phyloP scores from a whole-genome alignment of 2,329 filamentous ascomycete species.

The Penicillium nordicum region DNA sequence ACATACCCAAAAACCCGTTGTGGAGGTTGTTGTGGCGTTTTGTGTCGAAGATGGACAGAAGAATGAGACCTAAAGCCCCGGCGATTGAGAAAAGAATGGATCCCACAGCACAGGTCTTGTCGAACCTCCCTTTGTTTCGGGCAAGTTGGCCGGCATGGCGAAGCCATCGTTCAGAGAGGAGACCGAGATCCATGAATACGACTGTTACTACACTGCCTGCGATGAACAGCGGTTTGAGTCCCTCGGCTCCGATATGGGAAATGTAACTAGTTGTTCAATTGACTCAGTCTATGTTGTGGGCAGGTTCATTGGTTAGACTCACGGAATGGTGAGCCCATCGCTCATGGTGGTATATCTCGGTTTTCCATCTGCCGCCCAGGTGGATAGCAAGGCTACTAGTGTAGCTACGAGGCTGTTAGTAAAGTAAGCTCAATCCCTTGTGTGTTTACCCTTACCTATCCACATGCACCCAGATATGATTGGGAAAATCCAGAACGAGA shows the following conservation, averaged over 20 bases:
- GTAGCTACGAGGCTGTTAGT: conserved; percentile 3
- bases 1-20: conserved; percentile 9
- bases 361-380: conserved; percentile 10
- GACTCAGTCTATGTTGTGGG: neutral
- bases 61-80: conserved; percentile 5
- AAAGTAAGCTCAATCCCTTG: neutral
- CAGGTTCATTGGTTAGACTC: neutral
- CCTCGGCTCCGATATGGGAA: conserved; percentile 10
- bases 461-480: conserved; percentile 10
- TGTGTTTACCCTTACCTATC: conserved; percentile 3
- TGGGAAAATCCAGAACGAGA: conserved; percentile 11
- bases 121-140: conserved; percentile 5
- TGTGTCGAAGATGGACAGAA: conserved; percentile 8
- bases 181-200: conserved; percentile 7
- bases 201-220: conserved; percentile 7
- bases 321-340: conserved; percentile 5
- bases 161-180: conserved; percentile 9
- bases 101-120: conserved; percentile 8
- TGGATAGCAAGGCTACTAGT: conserved; percentile 4
- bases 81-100: conserved; percentile 7
- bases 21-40: conserved; percentile 2
- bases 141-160: conserved; percentile 10
- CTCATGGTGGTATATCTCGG: conserved; percentile 5
- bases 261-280: conserved; percentile 6
- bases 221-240: conserved; percentile 9